These are phyloP conservation scores for Inonotus obliquus DNA, from an alignment of 1,284 basidiomycete species.

Conservation along the genomic window DNA sequence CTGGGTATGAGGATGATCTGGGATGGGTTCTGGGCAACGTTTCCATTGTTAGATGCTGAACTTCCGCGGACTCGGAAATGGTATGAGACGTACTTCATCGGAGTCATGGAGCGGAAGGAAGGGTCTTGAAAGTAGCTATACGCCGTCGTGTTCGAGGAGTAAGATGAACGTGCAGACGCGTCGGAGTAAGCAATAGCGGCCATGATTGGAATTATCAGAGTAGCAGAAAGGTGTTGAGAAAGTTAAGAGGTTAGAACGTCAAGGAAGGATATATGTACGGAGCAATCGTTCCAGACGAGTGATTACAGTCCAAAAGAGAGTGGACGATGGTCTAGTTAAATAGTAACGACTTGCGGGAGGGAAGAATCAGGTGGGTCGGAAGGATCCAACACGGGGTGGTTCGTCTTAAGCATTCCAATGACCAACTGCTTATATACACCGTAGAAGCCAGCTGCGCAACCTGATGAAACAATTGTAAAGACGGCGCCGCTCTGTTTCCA, in stretches of 20 bases:
- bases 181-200: not conserved
- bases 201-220: not conserved
- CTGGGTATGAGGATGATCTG: not conserved
- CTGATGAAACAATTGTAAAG: not conserved
- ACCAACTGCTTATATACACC: not conserved
- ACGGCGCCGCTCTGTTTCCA: not conserved
- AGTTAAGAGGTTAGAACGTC: not conserved
- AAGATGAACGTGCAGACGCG: conserved; percentile 1
- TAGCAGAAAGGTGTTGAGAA: not conserved
- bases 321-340: conserved; percentile 1
- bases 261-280: not conserved
- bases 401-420: not conserved
- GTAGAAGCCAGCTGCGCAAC: not conserved
- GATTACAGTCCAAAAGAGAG: not conserved
- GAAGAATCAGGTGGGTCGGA: not conserved
- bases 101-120: not conserved
- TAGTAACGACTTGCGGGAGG: not conserved
- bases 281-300: conserved; percentile 7
- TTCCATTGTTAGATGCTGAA: not conserved
- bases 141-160: not conserved
- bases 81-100: not conserved
- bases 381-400: not conserved
- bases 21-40: not conserved
- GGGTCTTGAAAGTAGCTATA: conserved; percentile 4
- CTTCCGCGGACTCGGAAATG: not conserved